Base-by-base conservation (phyloP, 2,329 filamentous ascomycete species). In the Botryosphaeria dothidea region DNA sequence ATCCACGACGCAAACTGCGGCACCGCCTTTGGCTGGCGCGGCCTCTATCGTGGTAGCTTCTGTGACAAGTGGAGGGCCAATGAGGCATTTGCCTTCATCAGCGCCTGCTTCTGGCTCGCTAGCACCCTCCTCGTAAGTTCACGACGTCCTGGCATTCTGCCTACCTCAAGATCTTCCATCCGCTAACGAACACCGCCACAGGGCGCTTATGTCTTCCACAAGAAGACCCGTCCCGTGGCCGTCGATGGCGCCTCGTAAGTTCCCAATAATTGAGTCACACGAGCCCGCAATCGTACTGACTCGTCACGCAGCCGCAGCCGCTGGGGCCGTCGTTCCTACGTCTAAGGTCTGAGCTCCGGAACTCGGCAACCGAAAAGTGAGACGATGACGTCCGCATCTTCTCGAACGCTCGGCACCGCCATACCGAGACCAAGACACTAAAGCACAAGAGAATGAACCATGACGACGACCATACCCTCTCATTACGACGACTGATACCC, bases 11-110 rank as follows among this genome's bases (percentile, higher is more conserved):
- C 66, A 1, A 67, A 65, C 17, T 77, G 75, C 54, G 74, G 74
- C 15, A 68, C 69, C 19, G 69, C 70, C 5, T 77, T 73, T 70
- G 62, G 85, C 73, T 91, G 89, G 88, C 73, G 74, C 66, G 82
- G 83, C 60, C 80, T 91, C 66, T 74, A 72, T 19, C 66, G 74
- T 52, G 79, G 81, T 68, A 78, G 83, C 51, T 74, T 75, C n/a
- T 94, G 91, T 76, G 83, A 85, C 65, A 85, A 87, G 70, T 91
- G 86, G 85, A 92, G 90, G 78, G 86, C 91, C 45, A 82, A 86
- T 67, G 85, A 91, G 70, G 90, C 90, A 4, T 92, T 93, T 72
- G 80, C 83, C 56, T 93, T 93, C 78, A 77, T 92, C 63, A 89
- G 88, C 2, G 89, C 89, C 64, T 83, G 91, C 69, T 81, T 88